These are phyloP conservation scores for Leptosphaerulina australis DNA, from an alignment of 2,329 filamentous ascomycete species.

Conservation along the genomic window DNA sequence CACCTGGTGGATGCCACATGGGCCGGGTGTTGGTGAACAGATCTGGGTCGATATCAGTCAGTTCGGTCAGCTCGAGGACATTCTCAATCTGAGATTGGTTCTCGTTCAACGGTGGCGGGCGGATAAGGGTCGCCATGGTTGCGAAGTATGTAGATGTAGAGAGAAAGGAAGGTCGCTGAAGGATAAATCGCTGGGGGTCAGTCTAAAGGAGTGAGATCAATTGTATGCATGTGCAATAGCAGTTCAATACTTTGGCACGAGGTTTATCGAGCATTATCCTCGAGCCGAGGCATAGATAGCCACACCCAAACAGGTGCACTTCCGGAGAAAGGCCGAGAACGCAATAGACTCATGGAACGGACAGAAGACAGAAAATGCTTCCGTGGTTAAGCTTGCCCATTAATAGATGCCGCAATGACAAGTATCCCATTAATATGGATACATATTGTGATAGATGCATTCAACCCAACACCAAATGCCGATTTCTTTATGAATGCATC, in stretches of 20 bases:
- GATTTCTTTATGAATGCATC: too few species aligned
- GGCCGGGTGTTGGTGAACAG: slow-evolving; percentile 94
- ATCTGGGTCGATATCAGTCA: slow-evolving; percentile 77
- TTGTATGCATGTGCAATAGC: slow-evolving; percentile 8
- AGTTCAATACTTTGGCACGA: neutral
- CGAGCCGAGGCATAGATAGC: slow-evolving; percentile 31
- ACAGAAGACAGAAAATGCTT: neutral
- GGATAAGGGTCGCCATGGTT: slow-evolving; percentile 67
- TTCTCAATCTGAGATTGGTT: slow-evolving; percentile 85
- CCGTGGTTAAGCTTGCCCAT: too few species aligned
- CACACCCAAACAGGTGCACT: slow-evolving; percentile 11
- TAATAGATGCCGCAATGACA: too few species aligned
- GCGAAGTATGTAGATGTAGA: neutral
- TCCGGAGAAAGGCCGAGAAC: neutral
- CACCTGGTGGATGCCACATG: slow-evolving; percentile 89
- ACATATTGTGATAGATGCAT: too few species aligned
- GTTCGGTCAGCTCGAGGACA: slow-evolving; percentile 81
- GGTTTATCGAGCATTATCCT: slow-evolving; percentile 13
- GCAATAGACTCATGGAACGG: neutral
- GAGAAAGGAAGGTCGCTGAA: neutral
- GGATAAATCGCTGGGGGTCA: neutral
- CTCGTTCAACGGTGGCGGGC: slow-evolving; percentile 73
- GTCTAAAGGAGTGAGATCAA: slow-evolving; percentile 4
- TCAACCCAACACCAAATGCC: too few species aligned
- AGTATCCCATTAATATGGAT: too few species aligned